phyloP scores from a whole-genome alignment of 176 grass and related monocot species.

The Cenchrus americanus region DNA sequence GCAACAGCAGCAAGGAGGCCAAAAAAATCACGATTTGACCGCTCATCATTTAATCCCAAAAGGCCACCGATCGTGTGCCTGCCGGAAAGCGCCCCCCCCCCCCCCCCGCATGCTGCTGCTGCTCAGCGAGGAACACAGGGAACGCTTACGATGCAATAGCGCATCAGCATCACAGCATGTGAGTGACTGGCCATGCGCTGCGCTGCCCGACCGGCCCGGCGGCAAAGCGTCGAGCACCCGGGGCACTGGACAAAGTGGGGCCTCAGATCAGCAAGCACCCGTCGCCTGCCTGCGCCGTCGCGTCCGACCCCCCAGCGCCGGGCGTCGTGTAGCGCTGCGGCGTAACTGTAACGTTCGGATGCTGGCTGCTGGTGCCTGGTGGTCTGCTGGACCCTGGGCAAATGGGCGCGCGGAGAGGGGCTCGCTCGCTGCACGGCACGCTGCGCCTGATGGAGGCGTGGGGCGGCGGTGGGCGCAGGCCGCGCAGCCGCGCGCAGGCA shows the following conservation, averaged over 20 bases:
- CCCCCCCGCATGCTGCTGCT: neutral
- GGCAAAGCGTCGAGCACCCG: neutral
- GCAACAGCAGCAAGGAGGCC: neutral
- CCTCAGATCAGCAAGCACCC: neutral
- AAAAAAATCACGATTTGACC: slow-evolving; percentile 16
- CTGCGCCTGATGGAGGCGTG: neutral
- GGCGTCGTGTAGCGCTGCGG: slow-evolving; percentile 25
- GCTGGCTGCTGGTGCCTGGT: too few species aligned
- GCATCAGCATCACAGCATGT: slow-evolving; percentile 4
- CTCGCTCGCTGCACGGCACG: neutral
- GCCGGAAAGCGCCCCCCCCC: neutral
- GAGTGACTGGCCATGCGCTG: neutral
- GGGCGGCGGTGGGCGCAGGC: neutral
- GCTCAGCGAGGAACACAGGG: slow-evolving; percentile 9
- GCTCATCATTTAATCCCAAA: slow-evolving; percentile 47
- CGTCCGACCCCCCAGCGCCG: neutral
- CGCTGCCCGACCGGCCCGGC: neutral
- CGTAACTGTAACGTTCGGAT: neutral
- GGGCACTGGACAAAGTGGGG: too few species aligned
- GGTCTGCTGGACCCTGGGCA: neutral
- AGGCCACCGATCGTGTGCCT: neutral
- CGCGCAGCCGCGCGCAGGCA: too few species aligned
- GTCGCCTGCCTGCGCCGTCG: neutral
- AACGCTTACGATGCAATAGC: neutral
- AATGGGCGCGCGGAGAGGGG: neutral